phyloP scores from a whole-genome alignment of 148 eudicot species.

The Silene conica region DNA sequence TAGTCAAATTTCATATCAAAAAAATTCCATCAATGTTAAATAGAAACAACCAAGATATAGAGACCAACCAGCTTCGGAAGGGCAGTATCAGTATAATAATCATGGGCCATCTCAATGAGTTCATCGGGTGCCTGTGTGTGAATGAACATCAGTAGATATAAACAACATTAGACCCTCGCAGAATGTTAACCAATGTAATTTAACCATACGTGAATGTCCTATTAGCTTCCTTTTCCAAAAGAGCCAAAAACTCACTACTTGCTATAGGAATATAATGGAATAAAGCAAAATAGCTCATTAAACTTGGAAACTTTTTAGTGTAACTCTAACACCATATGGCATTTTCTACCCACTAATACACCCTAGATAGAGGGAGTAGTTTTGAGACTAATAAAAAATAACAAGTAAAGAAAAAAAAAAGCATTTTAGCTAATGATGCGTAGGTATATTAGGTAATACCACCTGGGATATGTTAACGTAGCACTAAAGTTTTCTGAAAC shows the following conservation, averaged over 20 bases:
- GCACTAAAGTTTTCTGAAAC: background rate
- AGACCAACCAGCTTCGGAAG: slow-evolving; percentile 87
- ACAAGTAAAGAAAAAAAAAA: too few relatives aligned
- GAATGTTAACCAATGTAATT: background rate
- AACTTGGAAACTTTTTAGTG: background rate
- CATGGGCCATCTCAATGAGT: slow-evolving; percentile 82
- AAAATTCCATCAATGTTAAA: background rate
- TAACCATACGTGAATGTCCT: background rate
- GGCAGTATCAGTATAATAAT: slow-evolving; percentile 77
- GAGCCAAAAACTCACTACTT: background rate
- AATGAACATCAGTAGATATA: slow-evolving; percentile 24
- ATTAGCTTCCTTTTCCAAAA: background rate
- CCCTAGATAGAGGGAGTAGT: background rate
- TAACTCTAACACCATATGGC: background rate
- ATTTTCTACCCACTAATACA: background rate
- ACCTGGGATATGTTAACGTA: background rate
- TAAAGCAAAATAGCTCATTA: background rate
- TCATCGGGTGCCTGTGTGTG: slow-evolving; percentile 70
- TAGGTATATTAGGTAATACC: background rate
- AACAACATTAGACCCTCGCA: slow-evolving; percentile 7
- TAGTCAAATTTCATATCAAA: slow-evolving; percentile 21
- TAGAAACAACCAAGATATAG: slow-evolving; percentile 6
- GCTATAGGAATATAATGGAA: background rate
- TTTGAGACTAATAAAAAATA: background rate
- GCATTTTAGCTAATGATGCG: background rate